phyloP scores from a whole-genome alignment of 2,329 filamentous ascomycete species.

The Microdochium bolleyi region DNA sequence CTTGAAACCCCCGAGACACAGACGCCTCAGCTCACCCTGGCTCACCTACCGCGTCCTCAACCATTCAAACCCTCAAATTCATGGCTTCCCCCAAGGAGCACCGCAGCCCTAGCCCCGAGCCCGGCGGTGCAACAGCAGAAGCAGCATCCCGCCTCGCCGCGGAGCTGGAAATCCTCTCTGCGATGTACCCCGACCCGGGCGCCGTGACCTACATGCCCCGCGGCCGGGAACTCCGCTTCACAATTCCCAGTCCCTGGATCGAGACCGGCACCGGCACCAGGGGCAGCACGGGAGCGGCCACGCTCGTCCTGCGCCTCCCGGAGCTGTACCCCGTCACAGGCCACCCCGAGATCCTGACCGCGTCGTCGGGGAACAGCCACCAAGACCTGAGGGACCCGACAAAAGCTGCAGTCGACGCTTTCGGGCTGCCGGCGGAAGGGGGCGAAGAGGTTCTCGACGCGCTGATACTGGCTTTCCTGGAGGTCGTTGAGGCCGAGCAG shows the following conservation, averaged over 20 bases:
- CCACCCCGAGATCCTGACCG: slow-evolving; percentile 9
- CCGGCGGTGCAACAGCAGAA: not conserved
- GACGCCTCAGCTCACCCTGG: too few species aligned
- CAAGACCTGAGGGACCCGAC: slow-evolving; percentile 9
- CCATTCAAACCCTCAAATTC: too few species aligned
- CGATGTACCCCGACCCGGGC: slow-evolving; percentile 12
- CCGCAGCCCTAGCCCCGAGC: too few species aligned
- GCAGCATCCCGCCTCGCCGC: slow-evolving; percentile 2
- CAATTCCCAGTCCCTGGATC: too few species aligned
- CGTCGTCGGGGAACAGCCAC: slow-evolving; percentile 3
- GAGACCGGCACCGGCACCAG: not conserved
- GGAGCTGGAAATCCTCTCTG: slow-evolving; percentile 3
- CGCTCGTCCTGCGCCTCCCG: slow-evolving; percentile 10
- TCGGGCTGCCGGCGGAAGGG: not conserved
- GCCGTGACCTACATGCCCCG: slow-evolving; percentile 5
- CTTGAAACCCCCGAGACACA: too few species aligned
- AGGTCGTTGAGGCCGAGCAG: slow-evolving; percentile 2
- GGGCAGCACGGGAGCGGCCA: slow-evolving; percentile 1
- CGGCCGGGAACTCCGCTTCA: slow-evolving; percentile 10
- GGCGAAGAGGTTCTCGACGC: slow-evolving; percentile 12
- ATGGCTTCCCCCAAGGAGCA: too few species aligned
- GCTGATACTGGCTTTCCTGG: slow-evolving; percentile 8
- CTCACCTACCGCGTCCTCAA: too few species aligned
- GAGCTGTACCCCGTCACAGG: slow-evolving; percentile 9
- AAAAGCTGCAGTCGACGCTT: slow-evolving; percentile 4